Percentiles rank a stretch among this genome's conserved stretches.
These are phyloP conservation scores for Lachnellula arida DNA, from an alignment of 2,329 filamentous ascomycete genomes.

Conservation along the genomic window DNA sequence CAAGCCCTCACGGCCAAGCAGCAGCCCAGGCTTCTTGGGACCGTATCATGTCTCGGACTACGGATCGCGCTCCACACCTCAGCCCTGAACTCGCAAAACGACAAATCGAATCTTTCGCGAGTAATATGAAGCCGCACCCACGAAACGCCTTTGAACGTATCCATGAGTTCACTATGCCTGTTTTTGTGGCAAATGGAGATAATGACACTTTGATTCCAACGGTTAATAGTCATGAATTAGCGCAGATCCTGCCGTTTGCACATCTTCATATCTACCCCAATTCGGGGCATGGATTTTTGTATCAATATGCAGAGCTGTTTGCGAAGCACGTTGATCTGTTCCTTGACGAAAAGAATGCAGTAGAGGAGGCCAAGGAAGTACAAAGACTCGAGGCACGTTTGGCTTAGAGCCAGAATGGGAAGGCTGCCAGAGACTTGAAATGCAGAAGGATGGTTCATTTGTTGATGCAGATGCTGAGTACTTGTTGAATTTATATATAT, in stretches of 20 bases:
- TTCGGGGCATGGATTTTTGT: slow-evolving; percentile 21
- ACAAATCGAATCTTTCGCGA: slow-evolving; percentile 13
- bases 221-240: slow-evolving; percentile 14
- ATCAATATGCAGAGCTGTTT: slow-evolving; percentile 19
- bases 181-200: slow-evolving; percentile 29
- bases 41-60: slow-evolving; percentile 21
- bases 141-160: slow-evolving; percentile 24
- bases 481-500: no score
- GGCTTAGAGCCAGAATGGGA: neutral
- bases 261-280: slow-evolving; percentile 18
- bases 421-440: no score
- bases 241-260: slow-evolving; percentile 6
- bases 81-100: slow-evolving; percentile 5
- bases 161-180: slow-evolving; percentile 27
- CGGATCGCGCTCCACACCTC: slow-evolving; percentile 12
- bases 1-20: slow-evolving; percentile 30
- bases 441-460: no score
- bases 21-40: slow-evolving; percentile 34
- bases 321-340: slow-evolving; percentile 17
- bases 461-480: no score
- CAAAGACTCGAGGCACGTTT: neutral
- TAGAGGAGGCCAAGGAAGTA: neutral
- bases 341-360: slow-evolving; percentile 8
- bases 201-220: slow-evolving; percentile 20
- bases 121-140: slow-evolving; percentile 6